Base-by-base conservation (phyloP, 805 yeast genomes). In the Barnettozyma wickerhamii region DNA sequence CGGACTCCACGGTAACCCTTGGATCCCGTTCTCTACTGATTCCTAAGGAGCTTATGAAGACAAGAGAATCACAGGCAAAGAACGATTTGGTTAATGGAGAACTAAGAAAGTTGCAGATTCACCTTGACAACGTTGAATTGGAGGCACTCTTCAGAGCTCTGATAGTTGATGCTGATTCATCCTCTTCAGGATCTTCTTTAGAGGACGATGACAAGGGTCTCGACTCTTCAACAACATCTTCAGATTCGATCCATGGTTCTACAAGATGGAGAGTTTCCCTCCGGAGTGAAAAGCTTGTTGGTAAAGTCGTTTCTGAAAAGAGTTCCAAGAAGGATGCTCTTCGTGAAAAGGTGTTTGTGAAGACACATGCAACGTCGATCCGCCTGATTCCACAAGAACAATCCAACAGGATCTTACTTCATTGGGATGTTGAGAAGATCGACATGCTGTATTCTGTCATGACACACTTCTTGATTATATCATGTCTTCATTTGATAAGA, bases 21-120 rank as follows among this genome's bases (percentile, higher is more conserved):
- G 75, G 74, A 4, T 62, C 71, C 7, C 60, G 77, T 29, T 71
- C 75, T 1, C 60, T 71, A 2, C 56, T 71, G 35, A 55, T 71
- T 52, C 68, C 73, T 5, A 61, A 66, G 15, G 66, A 64, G 19
- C 49, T 63, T 2, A 59, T 69, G 35, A 58, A 66, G 18, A 40
- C 47, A 4, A 37, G 60, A 2, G 59, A 58, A 7, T 41, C 64
- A 3, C 66, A 62, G 30, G 59, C 67, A 30, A 53, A 61, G 18
- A 64, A 65, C 34, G 74, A 69, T 46, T 47, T 66, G n/a, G 62
- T 69, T 4, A 58, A 58, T 43, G 70, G 68, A 6, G 62, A 65
- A 35, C 38, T 67, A 35, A 62, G 71, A 49, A 64, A 58, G 40
- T 56, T 60, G 30, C 53, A 55, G 24, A 42, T 59, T 18, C 36